phyloP scores from a whole-genome alignment of 805 yeast genomes.

The Cyberlindnera meyerae region DNA sequence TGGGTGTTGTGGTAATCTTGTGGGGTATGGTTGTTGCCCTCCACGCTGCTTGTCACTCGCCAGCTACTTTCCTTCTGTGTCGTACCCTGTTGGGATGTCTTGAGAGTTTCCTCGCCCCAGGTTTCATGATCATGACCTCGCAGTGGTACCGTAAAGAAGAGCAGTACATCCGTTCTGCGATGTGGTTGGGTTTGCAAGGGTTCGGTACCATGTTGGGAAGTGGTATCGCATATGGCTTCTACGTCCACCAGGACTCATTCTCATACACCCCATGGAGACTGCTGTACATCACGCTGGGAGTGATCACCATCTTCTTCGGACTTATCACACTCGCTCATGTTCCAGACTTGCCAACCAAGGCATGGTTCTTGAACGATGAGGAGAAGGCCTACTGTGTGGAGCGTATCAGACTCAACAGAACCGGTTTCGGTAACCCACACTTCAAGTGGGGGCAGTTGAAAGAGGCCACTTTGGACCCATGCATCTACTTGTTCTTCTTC shows the following conservation, averaged over 20 bases:
- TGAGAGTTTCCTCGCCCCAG: conserved; percentile 51
- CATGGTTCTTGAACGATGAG: conserved; percentile 40
- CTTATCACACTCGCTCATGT: conserved; percentile 40
- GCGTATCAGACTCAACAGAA: conserved; percentile 48
- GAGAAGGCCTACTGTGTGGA: conserved; percentile 44
- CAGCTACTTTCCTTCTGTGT: conserved; percentile 37
- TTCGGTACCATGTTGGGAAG: conserved; percentile 44
- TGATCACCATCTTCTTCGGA: conserved; percentile 51
- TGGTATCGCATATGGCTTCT: conserved; percentile 51
- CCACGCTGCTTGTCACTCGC: conserved; percentile 39
- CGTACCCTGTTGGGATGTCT: conserved; percentile 47
- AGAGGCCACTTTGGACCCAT: conserved; percentile 47
- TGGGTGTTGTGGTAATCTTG: conserved; percentile 41
- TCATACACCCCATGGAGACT: conserved; percentile 53
- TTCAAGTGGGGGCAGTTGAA: conserved; percentile 50
- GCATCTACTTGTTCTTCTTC: conserved; percentile 42
- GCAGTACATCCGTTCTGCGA: conserved; percentile 36
- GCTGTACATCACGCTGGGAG: conserved; percentile 54
- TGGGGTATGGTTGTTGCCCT: conserved; percentile 59
- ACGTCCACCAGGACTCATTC: conserved; percentile 32
- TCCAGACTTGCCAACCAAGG: conserved; percentile 50
- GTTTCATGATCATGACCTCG: conserved; percentile 47
- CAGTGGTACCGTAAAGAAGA: conserved; percentile 51
- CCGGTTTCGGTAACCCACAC: conserved; percentile 51
- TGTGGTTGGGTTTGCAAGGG: conserved; percentile 42